Conservation (phyloP, 306 rosid genomes). For the Styphnolobium japonicum region DNA sequence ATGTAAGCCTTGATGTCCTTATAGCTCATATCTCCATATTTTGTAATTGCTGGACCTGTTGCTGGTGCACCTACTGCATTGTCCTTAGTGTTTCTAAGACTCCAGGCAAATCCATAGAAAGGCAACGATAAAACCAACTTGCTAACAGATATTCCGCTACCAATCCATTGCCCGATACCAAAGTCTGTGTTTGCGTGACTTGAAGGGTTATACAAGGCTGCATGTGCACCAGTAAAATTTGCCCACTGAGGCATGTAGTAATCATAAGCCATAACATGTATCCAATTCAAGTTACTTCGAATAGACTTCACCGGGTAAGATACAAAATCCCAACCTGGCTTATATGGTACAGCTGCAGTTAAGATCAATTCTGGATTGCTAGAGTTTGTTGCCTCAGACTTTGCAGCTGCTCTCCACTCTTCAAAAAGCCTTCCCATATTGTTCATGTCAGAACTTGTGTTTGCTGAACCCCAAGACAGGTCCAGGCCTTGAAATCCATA, state of each 20-base stretch:
- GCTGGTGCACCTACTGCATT: constrained; percentile 25
- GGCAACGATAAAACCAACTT: constrained; percentile 42
- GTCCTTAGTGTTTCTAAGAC: constrained; percentile 1
- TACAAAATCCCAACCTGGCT: neutral
- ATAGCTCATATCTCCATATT: constrained; percentile 15
- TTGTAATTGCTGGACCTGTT: constrained; percentile 14
- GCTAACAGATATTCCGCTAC: constrained; percentile 4
- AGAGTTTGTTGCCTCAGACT: constrained; percentile 18
- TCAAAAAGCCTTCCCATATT: constrained; percentile 30
- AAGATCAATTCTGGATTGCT: constrained; percentile 17
- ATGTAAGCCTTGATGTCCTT: constrained; percentile 12
- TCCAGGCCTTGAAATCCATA: constrained; percentile 44
- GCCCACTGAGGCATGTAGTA: neutral
- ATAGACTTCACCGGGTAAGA: constrained; percentile 32
- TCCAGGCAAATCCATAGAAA: constrained; percentile 40
- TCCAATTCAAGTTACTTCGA: constrained; percentile 35
- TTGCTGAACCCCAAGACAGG: constrained; percentile 17
- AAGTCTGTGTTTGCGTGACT: neutral
- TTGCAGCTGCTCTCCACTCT: constrained; percentile 35
- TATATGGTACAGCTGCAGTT: neutral
- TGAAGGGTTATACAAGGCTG: constrained; percentile 37
- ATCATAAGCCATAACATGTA: constrained; percentile 35
- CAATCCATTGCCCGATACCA: constrained; percentile 25
- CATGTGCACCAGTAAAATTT: neutral
- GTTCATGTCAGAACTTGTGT: constrained; percentile 29